Percentiles rank a stretch among this genome's conserved stretches.
Evolutionary conservation across 225 moss, liverwort and hornwort genomes (phyloP).

Genomic region (Rhytidiadelphus loreus): DNA sequence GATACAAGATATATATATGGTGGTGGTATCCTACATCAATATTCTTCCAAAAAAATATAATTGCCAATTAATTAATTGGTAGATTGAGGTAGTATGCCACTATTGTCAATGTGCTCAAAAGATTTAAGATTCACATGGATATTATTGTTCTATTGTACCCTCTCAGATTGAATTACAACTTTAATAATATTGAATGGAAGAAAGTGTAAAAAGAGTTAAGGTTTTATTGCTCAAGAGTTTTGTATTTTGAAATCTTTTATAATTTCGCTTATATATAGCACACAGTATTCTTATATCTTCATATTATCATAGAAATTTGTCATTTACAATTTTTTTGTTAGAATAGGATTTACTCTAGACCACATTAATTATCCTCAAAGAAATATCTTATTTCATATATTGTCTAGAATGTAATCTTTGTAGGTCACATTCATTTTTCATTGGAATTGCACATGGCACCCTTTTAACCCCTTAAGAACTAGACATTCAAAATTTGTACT

Average conservation of each 20-base stretch:
- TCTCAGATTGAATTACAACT: background rate
- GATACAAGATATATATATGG: no score
- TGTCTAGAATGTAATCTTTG: no score
- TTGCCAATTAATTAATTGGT: no score
- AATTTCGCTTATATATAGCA: no score
- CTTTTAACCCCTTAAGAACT: background rate
- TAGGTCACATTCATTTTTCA: no score
- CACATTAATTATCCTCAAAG: background rate
- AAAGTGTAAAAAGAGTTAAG: background rate
- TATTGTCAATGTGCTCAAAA: no score
- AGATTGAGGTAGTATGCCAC: no score
- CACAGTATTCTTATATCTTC: no score
- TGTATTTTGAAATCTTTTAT: background rate
- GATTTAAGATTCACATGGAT: no score
- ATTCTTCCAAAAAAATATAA: no score
- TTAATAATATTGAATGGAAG: background rate
- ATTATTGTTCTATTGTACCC: background rate
- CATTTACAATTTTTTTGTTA: rapidly evolving
- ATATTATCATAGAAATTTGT: background rate
- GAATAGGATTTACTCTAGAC: background rate
- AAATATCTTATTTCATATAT: background rate
- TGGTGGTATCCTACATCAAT: no score
- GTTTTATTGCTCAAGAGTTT: background rate
- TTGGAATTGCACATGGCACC: background rate
- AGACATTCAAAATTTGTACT: background rate